Evolutionary conservation across 164 flowering plant species (phyloP).

Genomic region (Magnolia kwangsiensis): DNA sequence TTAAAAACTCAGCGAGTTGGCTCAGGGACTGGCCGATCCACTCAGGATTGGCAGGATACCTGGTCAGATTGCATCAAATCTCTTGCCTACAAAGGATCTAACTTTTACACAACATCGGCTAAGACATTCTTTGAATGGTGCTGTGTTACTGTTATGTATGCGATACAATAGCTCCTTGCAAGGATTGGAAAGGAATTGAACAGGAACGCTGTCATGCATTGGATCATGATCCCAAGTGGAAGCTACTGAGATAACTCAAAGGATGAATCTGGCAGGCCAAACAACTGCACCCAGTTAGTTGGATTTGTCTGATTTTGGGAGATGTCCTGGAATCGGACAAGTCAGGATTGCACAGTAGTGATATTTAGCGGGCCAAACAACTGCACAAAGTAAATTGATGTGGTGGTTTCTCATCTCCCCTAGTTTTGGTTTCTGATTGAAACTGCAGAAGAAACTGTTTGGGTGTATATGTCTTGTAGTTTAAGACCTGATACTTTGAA

Average conservation of each 20-base stretch:
- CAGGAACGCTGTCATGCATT: slow-evolving; percentile 8
- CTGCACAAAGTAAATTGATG: neutral
- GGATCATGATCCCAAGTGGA: slow-evolving; percentile 5
- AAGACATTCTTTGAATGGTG: neutral
- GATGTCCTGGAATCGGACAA: neutral
- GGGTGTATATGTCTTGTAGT: too few species aligned
- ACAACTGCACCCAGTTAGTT: neutral
- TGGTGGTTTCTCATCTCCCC: neutral
- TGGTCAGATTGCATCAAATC: too few species aligned
- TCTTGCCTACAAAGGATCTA: too few species aligned
- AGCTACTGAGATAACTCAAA: slow-evolving; percentile 2
- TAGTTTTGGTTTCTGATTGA: neutral
- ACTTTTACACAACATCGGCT: too few species aligned
- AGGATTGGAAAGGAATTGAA: slow-evolving; percentile 6
- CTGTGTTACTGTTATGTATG: slow-evolving; percentile 16
- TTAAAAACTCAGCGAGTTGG: too few species aligned
- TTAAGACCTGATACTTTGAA: too few species aligned
- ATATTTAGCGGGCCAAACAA: neutral
- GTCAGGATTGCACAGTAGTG: neutral
- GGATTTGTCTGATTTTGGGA: neutral
- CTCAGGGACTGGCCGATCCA: too few species aligned
- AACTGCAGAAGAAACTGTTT: neutral
- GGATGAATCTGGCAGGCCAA: neutral
- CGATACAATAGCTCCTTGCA: slow-evolving; percentile 10
- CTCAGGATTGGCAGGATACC: too few species aligned